Evolutionary conservation across 305 asterid species (phyloP).

Genomic region (Fraxinus floribunda): DNA sequence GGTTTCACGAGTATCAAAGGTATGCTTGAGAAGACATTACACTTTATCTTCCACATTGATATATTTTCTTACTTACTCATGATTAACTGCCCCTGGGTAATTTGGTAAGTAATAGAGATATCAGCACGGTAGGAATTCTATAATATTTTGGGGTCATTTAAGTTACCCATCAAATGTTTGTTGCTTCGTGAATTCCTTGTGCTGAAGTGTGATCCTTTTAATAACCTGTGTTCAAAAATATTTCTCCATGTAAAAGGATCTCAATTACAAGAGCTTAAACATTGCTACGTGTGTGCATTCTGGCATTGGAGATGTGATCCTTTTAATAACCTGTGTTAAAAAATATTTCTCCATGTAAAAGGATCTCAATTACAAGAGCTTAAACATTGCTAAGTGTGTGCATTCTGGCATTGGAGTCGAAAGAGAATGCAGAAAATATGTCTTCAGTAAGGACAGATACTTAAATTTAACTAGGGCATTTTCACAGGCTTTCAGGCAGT

Average conservation of each 20-base stretch:
- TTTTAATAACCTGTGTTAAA: not conserved
- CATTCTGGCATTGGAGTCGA: not conserved
- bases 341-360: not conserved
- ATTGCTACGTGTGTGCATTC: not conserved
- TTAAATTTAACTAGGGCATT: not conserved
- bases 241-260: not conserved
- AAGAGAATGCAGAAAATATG: not conserved
- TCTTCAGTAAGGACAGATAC: not conserved
- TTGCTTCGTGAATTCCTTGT: not conserved
- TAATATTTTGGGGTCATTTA: not conserved
- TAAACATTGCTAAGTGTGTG: not conserved
- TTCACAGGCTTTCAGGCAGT: not conserved
- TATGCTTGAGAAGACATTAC: constrained; percentile 33
- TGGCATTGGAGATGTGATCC: not conserved
- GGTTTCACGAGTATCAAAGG: constrained; percentile 70
- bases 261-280: not conserved
- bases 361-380: not conserved
- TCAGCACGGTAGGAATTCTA: not conserved
- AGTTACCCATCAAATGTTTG: not conserved
- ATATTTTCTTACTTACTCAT: not conserved
- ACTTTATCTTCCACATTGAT: not conserved
- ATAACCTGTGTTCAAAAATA: not conserved
- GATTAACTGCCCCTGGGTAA: not conserved
- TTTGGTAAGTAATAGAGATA: not conserved
- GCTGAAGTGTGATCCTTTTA: not conserved